Base-by-base conservation (phyloP, 1,284 basidiomycete species). In the Austroboletus novae-zelandiae region DNA sequence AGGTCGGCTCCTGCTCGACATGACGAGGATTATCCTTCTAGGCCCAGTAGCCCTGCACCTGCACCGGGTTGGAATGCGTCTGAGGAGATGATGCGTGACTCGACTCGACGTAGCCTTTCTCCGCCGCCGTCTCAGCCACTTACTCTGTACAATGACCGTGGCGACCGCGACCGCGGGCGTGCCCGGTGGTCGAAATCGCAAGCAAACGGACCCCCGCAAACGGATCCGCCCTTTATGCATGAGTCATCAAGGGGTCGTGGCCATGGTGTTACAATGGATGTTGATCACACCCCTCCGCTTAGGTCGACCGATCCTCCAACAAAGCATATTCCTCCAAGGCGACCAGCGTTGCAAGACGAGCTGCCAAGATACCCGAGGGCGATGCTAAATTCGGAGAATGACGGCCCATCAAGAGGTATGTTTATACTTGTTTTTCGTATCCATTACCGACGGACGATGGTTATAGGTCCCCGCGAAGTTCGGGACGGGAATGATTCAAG, bases 301-400 rank as follows among this genome's bases (percentile, higher is more conserved):
- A 67, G 54, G 53, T 58, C 47, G 5, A 44, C 53, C 45, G 68
- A 70, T 45, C 49, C 53, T 11, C 49, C 50, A 1, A 29, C 44
- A 6, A 66, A 54, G 45, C 55, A 51, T 25, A 32, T 50, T 18
- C 60, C 50, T 34, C 43, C 52, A 2, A 55, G 51, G 30, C 61
- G 56, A 30, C 50, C 45, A 4, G 51, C 41, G 40, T 17, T 56
- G n/a, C 58, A 59, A 9, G 67, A 71, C n/a, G 59, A 61, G 0
- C 59, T 65, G 10, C 72, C 73, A 23, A 65, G 67, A 31, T 71
- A 70, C 35, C 72, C 73, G 9, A 60, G 71, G 34, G 74, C 74
- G 0, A 74, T 74, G 73, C 51, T 68, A 7, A 60, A 65, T 15
- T 32, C 59, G 17, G 59, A 61, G 23, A 62, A 55, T 32, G 65